Base-by-base conservation (phyloP, 1,284 basidiomycete species). In the Boletus subluridellus region DNA sequence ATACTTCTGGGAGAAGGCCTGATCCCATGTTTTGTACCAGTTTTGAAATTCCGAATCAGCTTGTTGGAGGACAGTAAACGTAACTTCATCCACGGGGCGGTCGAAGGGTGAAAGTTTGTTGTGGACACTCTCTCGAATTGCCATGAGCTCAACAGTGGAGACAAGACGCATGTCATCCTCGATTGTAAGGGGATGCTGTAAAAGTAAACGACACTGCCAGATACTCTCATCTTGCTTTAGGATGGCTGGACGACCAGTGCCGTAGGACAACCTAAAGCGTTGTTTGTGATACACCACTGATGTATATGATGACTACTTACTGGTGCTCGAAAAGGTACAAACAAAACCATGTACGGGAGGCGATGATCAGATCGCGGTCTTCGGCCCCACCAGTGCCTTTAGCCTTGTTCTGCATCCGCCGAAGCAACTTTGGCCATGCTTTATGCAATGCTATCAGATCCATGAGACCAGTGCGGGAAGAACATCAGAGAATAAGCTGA, bases 121-220 rank as follows among this genome's bases (percentile, higher is more conserved):
- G 65, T 90, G 83, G 6, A 90, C 79, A 38, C 84, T 78, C 69
- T 92, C 90, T 52, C 90, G 84, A 62, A 92, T 84, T n/a, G 83
- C 83, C 83, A 92, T 90, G 54, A 92, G 80, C 66, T 92, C 92
- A 24, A 94, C 90, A 1, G 92, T 95, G 8, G 94, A 95, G 21
- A 96, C 91, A n/a, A 97, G 83, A 46, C 94, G 86, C 82, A 93
- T 94, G 67, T 97, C 94, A 62, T 95, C 94, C 65, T 93, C 89
- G 63, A 95, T 92, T 8, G 92, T 85, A 24, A 95, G 77, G 15
- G 94, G 94, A 70, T 96, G 94, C 64, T 89, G 86, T 28, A 96
- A 77, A n/a, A 95, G 79, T 38, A 87, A 76, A 46, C 90, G 86
- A 62, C 91, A 92, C 58, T 92, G 84, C 66, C 82, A 83, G 59